Conservation (phyloP, 1,139 yeast species). For the Yamadazyma atmosphaerica region DNA sequence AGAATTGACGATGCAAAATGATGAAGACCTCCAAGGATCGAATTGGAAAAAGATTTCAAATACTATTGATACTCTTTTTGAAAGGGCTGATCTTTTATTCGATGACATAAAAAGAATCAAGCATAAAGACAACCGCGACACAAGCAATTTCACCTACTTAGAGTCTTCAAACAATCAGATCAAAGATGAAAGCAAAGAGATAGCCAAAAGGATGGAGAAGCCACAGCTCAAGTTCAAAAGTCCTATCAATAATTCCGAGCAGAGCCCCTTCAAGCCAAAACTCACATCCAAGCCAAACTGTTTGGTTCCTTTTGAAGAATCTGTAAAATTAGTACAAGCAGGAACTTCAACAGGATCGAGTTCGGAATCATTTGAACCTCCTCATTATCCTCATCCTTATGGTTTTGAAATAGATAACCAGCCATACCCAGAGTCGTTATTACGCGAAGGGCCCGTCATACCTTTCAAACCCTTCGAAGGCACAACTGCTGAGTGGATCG, state of each 20-base stretch:
- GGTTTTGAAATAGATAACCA: conserved; percentile 69
- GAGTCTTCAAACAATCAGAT: conserved; percentile 38
- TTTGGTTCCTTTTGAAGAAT: conserved; percentile 53
- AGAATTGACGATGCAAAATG: conserved; percentile 33
- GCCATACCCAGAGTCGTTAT: conserved; percentile 64
- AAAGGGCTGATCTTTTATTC: conserved; percentile 64
- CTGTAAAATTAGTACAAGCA: conserved; percentile 37
- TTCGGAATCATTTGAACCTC: conserved; percentile 46
- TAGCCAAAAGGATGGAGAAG: conserved; percentile 53
- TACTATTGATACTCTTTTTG: conserved; percentile 69
- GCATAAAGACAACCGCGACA: conserved; percentile 10
- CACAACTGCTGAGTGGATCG: conserved; percentile 71
- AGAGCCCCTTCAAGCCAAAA: conserved; percentile 74
- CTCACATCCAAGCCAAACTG: conserved; percentile 72
- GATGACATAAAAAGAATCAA: conserved; percentile 33
- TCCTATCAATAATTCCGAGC: conserved; percentile 67
- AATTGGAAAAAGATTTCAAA: conserved; percentile 67
- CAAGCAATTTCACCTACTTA: conserved; percentile 41
- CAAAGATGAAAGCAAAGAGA: conserved; percentile 32
- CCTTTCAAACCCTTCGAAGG: conserved; percentile 65
- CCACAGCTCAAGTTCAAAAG: conserved; percentile 69
- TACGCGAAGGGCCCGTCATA: conserved; percentile 49
- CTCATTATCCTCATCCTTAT: conserved; percentile 82
- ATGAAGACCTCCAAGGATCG: conserved; percentile 25
- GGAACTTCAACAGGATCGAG: conserved; percentile 19